phyloP scores from a whole-genome alignment of 1,284 basidiomycete species.

The Meira nashicola region DNA sequence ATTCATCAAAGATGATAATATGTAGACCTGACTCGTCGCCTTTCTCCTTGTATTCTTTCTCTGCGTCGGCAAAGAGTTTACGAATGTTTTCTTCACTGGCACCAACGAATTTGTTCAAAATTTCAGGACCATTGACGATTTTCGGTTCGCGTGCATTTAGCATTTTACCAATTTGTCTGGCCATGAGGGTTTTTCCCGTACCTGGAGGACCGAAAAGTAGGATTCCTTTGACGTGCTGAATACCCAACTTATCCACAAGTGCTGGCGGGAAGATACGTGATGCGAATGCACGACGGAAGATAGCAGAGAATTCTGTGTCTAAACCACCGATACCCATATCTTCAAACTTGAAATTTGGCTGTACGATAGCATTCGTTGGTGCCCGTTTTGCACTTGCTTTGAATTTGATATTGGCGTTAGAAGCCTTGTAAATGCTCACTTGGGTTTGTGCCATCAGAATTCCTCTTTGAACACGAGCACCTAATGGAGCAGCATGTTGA shows the following conservation, averaged over 20 bases:
- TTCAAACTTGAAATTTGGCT: conserved; percentile 98
- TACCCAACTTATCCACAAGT: conserved; percentile 94
- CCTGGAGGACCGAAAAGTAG: conserved; percentile 93
- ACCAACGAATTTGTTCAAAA: conserved; percentile 95
- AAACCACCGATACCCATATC: conserved; percentile 99
- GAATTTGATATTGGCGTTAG: conserved; percentile 75
- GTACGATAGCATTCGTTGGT: conserved; percentile 88
- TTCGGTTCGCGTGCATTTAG: conserved; percentile 96
- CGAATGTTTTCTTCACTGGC: conserved; percentile 98
- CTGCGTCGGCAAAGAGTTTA: conserved; percentile 94
- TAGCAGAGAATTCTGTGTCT: conserved; percentile 88
- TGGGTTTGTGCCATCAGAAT: conserved; percentile 87
- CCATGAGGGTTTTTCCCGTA: conserved; percentile 97
- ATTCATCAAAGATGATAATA: conserved; percentile 99
- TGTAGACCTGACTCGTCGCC: conserved; percentile 97
- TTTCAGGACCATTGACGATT: conserved; percentile 96
- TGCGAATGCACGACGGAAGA: conserved; percentile 97
- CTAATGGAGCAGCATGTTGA: conserved; percentile 17
- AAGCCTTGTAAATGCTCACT: conserved; percentile 79
- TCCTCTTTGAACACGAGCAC: conserved; percentile 56
- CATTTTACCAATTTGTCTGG: conserved; percentile 98
- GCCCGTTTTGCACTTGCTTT: conserved; percentile 89
- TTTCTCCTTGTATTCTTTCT: conserved; percentile 97
- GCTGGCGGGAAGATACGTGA: conserved; percentile 95
- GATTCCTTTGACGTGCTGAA: conserved; percentile 97